Evolutionary conservation across 495 filamentous ascomycete genomes (phyloP).

Genomic region (Xylaria castorea): DNA sequence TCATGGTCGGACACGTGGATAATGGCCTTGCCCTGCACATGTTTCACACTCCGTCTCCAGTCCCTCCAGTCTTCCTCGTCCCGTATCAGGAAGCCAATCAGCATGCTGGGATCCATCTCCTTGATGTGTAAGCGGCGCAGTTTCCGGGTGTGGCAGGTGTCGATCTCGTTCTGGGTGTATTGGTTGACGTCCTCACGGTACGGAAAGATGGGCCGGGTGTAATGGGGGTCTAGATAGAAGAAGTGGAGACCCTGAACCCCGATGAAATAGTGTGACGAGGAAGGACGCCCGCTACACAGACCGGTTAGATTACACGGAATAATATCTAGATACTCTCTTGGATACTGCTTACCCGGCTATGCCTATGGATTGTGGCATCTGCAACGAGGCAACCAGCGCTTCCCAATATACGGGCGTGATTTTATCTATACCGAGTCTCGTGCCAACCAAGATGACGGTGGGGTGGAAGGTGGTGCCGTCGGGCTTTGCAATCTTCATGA

Average conservation of each 20-base stretch:
- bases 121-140: slow-evolving; percentile 80
- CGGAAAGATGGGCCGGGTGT: slow-evolving; percentile 72
- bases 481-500: slow-evolving; percentile 74
- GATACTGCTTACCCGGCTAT: slow-evolving; percentile 82
- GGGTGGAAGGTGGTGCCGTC: slow-evolving; percentile 72
- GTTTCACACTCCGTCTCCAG: slow-evolving; percentile 74
- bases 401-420: slow-evolving; percentile 94
- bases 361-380: slow-evolving; percentile 88
- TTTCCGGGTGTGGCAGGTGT: slow-evolving; percentile 86
- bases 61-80: slow-evolving; percentile 82
- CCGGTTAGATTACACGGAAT: slow-evolving; percentile 20
- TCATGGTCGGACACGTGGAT: slow-evolving; percentile 79
- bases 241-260: slow-evolving; percentile 88
- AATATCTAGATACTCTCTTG: slow-evolving; percentile 20
- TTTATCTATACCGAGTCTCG: slow-evolving; percentile 89
- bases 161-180: slow-evolving; percentile 75
- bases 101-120: slow-evolving; percentile 99
- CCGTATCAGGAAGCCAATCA: slow-evolving; percentile 92
- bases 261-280: slow-evolving; percentile 94
- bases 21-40: slow-evolving; percentile 79
- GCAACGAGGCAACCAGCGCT: slow-evolving; percentile 77
- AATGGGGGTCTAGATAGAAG: slow-evolving; percentile 96
- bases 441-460: slow-evolving; percentile 86
- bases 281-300: slow-evolving; percentile 78
- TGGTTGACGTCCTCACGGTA: slow-evolving; percentile 55